These are phyloP conservation scores for Diaporthe australafricana DNA, from an alignment of 2,329 filamentous ascomycete genomes.

Conservation along the genomic window DNA sequence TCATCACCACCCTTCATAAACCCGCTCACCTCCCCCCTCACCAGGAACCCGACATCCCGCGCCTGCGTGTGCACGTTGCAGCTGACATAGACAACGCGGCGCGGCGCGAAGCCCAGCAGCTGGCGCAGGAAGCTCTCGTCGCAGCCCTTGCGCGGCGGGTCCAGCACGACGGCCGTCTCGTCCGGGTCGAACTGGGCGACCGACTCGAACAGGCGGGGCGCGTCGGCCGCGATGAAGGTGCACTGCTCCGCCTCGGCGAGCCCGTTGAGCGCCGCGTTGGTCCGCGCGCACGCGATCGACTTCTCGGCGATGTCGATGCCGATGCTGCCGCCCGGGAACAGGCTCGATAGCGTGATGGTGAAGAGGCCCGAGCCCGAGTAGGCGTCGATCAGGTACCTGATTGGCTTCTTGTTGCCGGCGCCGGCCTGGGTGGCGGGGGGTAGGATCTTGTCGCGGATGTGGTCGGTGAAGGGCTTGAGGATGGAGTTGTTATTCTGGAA, in stretches of 20 bases:
- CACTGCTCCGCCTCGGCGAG: constrained; percentile 73
- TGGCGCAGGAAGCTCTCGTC: constrained; percentile 87
- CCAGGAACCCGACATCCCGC: constrained; percentile 88
- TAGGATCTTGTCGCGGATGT: constrained; percentile 84
- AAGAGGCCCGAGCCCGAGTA: constrained; percentile 98
- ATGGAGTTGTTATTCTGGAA: constrained; percentile 99
- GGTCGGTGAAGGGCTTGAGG: constrained; percentile 85
- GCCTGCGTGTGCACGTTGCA: constrained; percentile 99
- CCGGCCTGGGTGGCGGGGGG: constrained; percentile 52
- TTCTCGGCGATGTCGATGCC: constrained; percentile 90
- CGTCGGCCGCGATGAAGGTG: constrained; percentile 90
- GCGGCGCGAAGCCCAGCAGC: constrained; percentile 80
- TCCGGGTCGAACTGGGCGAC: constrained; percentile 76
- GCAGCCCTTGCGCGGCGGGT: constrained; percentile 96
- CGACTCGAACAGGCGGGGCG: constrained; percentile 81
- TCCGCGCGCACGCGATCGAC: constrained; percentile 81
- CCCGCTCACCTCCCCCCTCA: constrained; percentile 70
- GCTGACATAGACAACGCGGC: constrained; percentile 90
- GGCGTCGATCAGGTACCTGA: constrained; percentile 94
- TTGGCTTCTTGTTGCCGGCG: constrained; percentile 50
- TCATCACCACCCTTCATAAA: not conserved
- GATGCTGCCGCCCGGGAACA: constrained; percentile 84
- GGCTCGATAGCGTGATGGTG: constrained; percentile 88
- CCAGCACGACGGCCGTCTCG: constrained; percentile 92
- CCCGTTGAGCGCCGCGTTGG: constrained; percentile 83